These are phyloP conservation scores for Amphicarpaea edgeworthii DNA, from an alignment of 306 rosid genomes.

Conservation along the genomic window DNA sequence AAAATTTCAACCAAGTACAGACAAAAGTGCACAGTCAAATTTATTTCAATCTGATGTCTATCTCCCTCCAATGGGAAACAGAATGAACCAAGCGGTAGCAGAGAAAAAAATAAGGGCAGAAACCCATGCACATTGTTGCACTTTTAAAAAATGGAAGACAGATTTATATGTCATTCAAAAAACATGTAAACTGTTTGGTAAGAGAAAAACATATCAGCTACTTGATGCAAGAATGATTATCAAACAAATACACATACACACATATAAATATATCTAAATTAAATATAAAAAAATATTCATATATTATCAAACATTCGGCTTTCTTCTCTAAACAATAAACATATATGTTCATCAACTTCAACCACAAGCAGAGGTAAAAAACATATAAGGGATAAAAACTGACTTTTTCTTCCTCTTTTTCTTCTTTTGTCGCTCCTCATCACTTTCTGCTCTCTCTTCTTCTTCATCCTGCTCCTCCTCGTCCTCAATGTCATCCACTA, in stretches of 20 bases:
- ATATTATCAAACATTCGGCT: constrained; percentile 5
- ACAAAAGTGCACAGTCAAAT: constrained; percentile 1
- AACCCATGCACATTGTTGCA: not conserved
- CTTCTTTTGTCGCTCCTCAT: constrained; percentile 93
- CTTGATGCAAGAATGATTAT: constrained; percentile 11
- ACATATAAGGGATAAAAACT: constrained; percentile 10
- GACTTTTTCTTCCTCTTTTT: constrained; percentile 95
- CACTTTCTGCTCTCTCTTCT: constrained; percentile 81
- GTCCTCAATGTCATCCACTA: constrained; percentile 90
- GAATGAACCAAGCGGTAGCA: not conserved
- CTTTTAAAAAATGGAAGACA: constrained; percentile 13
- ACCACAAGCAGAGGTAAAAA: constrained; percentile 14
- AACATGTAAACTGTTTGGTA: not conserved
- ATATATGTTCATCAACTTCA: constrained; percentile 25
- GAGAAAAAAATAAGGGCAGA: constrained; percentile 6
- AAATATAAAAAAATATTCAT: not conserved
- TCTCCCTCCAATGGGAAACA: not conserved
- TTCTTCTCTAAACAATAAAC: not conserved
- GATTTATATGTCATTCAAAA: constrained; percentile 7
- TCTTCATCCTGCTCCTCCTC: constrained; percentile 87
- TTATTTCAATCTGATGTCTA: constrained; percentile 3
- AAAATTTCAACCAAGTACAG: not conserved
- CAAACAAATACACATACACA: not conserved
- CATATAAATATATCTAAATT: not conserved
- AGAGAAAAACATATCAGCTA: not conserved